A percentile compares a stretch with the other conserved stretches of the same genome.
These are phyloP conservation scores for Boletus sp. DNA, from an alignment of 768 basidiomycete genomes.

Conservation along the genomic window DNA sequence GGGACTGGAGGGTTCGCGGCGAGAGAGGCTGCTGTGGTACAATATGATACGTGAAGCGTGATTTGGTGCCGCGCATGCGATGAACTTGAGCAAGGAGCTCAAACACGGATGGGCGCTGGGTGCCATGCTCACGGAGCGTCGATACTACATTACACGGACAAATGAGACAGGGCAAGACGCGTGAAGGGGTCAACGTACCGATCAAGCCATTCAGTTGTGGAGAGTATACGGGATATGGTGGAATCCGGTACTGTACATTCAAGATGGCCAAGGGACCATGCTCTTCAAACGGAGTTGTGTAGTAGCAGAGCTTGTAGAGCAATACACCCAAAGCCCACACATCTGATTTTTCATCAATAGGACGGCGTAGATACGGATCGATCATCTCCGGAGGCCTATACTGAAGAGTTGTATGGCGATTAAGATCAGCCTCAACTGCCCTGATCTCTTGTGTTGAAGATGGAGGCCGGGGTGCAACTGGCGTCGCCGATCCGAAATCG, in stretches of 20 bases:
- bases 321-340: constrained; percentile 98
- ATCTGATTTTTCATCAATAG: constrained; percentile 92
- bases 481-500: constrained; percentile 93
- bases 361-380: constrained; percentile 78
- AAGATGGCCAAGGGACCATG: constrained; percentile 95
- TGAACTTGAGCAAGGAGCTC: constrained; percentile 84
- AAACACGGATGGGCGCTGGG: constrained; percentile 83
- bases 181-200: constrained; percentile 46
- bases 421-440: constrained; percentile 85
- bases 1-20: constrained; percentile 37
- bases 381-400: constrained; percentile 99
- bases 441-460: constrained; percentile 81
- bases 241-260: constrained; percentile 93
- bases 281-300: constrained; percentile 98
- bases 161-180: constrained; percentile 9
- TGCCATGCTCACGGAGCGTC: constrained; percentile 90
- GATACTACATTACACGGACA: constrained; percentile 50
- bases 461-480: constrained; percentile 68
- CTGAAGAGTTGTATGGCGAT: constrained; percentile 93
- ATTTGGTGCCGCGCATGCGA: constrained; percentile 82
- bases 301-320: constrained; percentile 98
- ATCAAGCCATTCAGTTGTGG: constrained; percentile 79
- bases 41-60: constrained; percentile 68
- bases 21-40: constrained; percentile 47
- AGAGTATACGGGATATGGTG: constrained; percentile 86